Conservation (phyloP, 2,329 filamentous ascomycete genomes). For the Hysterium pulicare region DNA sequence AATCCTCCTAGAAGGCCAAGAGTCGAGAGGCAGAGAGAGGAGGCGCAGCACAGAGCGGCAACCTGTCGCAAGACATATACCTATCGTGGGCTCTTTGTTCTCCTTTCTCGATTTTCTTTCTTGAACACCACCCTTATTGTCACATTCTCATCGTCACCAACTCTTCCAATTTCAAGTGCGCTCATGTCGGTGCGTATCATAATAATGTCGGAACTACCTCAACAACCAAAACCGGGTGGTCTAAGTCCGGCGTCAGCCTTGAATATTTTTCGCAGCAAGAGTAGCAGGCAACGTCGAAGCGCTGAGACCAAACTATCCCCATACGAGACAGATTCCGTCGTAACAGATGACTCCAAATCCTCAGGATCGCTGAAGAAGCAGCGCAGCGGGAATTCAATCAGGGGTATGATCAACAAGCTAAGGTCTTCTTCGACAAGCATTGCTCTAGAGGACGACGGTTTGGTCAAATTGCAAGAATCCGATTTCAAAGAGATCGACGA, state of each 20-base stretch:
- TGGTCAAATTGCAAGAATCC: conserved; percentile 6
- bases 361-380: conserved; percentile 16
- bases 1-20: no score
- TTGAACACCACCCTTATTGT: no score
- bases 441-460: neutral
- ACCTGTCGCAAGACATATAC: no score
- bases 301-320: neutral
- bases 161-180: no score
- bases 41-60: no score
- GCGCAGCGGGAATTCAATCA: conserved; percentile 18
- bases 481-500: conserved; percentile 25
- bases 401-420: conserved; percentile 21
- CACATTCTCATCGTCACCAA: no score
- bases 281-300: neutral
- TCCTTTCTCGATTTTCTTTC: no score
- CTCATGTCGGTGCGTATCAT: neutral
- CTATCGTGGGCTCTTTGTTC: no score
- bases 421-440: conserved; percentile 21
- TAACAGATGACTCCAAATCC: conserved; percentile 26
- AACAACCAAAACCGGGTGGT: neutral
- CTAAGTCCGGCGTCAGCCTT: neutral
- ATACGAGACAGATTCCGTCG: conserved; percentile 13
- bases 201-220: neutral
- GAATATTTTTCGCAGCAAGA: neutral
- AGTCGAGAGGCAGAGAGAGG: no score